Evolutionary conservation across 1,139 yeast genomes (phyloP), one percentile per base, ranked within the genome.

Genomic region (Cylindricascospora bacillispora): DNA sequence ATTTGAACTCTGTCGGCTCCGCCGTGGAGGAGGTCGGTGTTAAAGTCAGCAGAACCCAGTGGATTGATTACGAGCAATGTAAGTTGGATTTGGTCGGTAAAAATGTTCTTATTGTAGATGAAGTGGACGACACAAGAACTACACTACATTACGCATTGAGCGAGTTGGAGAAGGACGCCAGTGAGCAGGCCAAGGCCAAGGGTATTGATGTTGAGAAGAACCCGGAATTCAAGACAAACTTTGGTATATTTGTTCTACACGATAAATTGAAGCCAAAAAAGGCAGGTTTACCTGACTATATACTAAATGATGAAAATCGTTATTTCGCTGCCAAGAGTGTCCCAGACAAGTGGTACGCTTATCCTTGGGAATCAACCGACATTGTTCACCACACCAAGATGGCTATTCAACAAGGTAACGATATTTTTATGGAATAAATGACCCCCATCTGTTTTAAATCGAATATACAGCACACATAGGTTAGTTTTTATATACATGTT

Each of bases 341-440:
- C 24, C 93, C 86, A 25, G 97, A 89, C 55, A 68, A 69, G 45
- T 89, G 98, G 98, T 85, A 83, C 48, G 95, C 95, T 26, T 89
- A 89, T 57, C 97, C 97, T 30, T 89, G 98, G 98, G 95, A 83
- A 60, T 74, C 92, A 19, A 67, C 68, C 36, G 95, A 86, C 60
- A 89, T 86, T 54, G 95, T 81, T 30, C 69, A 66, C 59, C 98
- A 86, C 56, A 81, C 93, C 33, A 65, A 70, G 54, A 68, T 64
- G 56, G 95, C 95, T 22, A 63, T 74, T 38, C 73, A 72, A 49
- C 95, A 86, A 60, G 93, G 79, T 24, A 70, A 73, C 45, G 65
- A 61, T 37, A 57, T 59, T 10, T 60, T 58, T 39, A 34, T 50
- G 29, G 22, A 16, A 10, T 21, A 16, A 29, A 22, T 18, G n/a